These are phyloP conservation scores for Pyrus bretschneideri DNA, from an alignment of 306 rosid species.

Conservation along the genomic window DNA sequence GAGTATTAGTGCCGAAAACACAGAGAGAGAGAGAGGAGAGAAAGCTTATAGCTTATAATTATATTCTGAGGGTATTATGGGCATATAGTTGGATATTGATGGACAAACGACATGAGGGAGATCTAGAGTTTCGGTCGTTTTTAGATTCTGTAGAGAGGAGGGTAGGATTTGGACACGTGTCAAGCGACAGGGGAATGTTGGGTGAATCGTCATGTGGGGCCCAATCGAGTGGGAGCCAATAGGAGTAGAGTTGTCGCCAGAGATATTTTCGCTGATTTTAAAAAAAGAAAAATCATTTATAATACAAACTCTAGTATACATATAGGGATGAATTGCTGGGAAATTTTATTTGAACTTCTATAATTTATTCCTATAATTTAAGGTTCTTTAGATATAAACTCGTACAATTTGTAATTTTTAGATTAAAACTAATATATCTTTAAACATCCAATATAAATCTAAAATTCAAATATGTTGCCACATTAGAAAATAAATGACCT, in stretches of 20 bases:
- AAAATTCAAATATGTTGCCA: no score
- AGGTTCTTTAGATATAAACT: no score
- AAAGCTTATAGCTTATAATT: neutral
- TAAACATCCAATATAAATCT: no score
- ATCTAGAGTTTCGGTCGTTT: neutral
- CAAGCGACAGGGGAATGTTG: neutral
- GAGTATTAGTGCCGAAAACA: neutral
- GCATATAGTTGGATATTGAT: neutral
- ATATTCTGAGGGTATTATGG: neutral
- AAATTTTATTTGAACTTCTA: no score
- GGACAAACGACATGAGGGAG: neutral
- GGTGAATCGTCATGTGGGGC: neutral
- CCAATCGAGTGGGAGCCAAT: neutral
- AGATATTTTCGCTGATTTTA: constrained; percentile 5
- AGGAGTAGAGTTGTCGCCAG: constrained; percentile 3
- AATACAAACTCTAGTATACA: no score
- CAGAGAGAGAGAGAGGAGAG: neutral
- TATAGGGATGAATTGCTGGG: no score
- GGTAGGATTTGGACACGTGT: neutral
- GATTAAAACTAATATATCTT: no score
- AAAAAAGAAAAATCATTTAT: no score
- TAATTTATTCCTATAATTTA: no score
- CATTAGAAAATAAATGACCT: no score
- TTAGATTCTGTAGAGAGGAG: neutral
- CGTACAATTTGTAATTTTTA: no score